Evolutionary conservation across 805 yeast species (phyloP).

Genomic region (Barnettozyma botsteinii): DNA sequence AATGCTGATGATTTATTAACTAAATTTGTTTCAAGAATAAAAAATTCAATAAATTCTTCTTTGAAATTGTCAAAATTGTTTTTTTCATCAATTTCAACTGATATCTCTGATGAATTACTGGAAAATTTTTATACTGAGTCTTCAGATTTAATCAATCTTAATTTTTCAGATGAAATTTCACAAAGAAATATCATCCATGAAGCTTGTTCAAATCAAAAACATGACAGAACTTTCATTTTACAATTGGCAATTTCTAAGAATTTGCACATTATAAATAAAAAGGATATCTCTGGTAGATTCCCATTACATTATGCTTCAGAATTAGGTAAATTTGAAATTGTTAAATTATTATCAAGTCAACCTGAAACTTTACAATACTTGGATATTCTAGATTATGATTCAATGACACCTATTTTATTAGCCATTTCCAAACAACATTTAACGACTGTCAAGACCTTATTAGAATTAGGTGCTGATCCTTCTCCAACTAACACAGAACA

Average conservation of each 20-base stretch:
- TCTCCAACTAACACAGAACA: constrained; percentile 42
- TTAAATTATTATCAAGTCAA: constrained; percentile 32
- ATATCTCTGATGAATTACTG: constrained; percentile 53
- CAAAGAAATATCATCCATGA: constrained; percentile 77
- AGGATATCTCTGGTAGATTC: constrained; percentile 68
- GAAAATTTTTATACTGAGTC: constrained; percentile 37
- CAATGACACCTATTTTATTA: constrained; percentile 76
- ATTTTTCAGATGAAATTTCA: constrained; percentile 63
- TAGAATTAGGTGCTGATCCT: constrained; percentile 42
- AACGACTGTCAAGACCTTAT: constrained; percentile 44
- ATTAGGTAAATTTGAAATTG: constrained; percentile 41
- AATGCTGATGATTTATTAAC: constrained; percentile 33
- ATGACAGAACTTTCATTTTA: constrained; percentile 21
- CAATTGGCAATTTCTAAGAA: constrained; percentile 19
- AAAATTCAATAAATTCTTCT: constrained; percentile 33
- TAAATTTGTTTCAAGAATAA: constrained; percentile 41
- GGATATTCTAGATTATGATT: constrained; percentile 56
- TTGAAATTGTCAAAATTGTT: constrained; percentile 65
- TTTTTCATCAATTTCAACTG: constrained; percentile 55
- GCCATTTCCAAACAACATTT: constrained; percentile 68
- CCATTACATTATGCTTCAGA: constrained; percentile 86
- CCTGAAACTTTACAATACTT: constrained; percentile 24
- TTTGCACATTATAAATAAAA: constrained; percentile 29
- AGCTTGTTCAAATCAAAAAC: constrained; percentile 28
- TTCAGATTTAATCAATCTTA: constrained; percentile 47